Evolutionary conservation across 116 monocot species (phyloP), one percentile per base, ranked within the genome.

Genomic region (Trichopus zeylanicus): DNA sequence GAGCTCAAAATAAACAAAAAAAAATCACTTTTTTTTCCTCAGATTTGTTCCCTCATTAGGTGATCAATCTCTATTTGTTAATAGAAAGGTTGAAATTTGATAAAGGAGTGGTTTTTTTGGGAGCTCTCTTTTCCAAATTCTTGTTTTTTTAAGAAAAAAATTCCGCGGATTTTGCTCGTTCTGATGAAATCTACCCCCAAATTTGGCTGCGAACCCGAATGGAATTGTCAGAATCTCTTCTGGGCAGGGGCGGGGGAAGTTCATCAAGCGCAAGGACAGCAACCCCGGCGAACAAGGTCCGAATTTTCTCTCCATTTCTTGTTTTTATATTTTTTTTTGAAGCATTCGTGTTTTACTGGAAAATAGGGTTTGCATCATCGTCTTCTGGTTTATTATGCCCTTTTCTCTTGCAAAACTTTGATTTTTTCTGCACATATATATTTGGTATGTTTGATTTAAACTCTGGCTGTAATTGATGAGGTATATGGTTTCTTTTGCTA

Each of bases 181-280:
- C n/a, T n/a, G n/a, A n/a, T n/a, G n/a, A n/a, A 13, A 18, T 46
- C 18, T 16, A 21, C 23, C 0, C 3, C 42, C 42, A 13, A 13
- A n/a, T 42, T n/a, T 42, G n/a, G 42, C 16, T 42, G 42, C 42
- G 0, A 16, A 0, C n/a, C 49, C 30, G 37, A 52, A 90, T 89
- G 93, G 85, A 82, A 4, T 15, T 75, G 46, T 49, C 77, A 28
- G 69, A 82, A n/a, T 81, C 81, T 51, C 55, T 84, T 19, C 58
- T 93, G 26, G 68, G 68, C 12, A 63, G 56, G 53, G 54, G 74
- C 39, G 77, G 55, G 54, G 68, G 62, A 75, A 52, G 54, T 85
- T 73, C 64, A 70, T 88, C 70, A 89, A 93, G 61, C 77, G 93
- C 60, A 88, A 93, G 72, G 93, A 93, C 29, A 85, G 80, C 72